A percentile compares a stretch with the other conserved stretches of the same genome.
phyloP scores from a whole-genome alignment of 2,329 filamentous ascomycete species.

The Penicillium sp. region DNA sequence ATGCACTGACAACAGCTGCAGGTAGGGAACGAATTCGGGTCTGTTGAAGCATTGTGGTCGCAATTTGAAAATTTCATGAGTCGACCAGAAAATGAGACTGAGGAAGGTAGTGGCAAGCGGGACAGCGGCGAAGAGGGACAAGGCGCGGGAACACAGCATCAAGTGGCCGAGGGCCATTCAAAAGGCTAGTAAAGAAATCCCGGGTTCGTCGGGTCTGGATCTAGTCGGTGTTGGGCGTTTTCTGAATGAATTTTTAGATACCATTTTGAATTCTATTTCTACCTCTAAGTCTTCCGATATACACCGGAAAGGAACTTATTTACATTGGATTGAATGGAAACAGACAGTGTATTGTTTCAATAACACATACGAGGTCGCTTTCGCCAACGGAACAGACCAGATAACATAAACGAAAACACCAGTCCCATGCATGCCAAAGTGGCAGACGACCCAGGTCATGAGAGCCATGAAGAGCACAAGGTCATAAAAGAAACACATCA shows the following conservation, averaged over 20 bases:
- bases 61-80: slow-evolving; percentile 97
- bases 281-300: neutral
- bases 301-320: neutral
- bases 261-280: slow-evolving; percentile 5
- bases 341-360: slow-evolving; percentile 17
- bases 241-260: slow-evolving; percentile 9
- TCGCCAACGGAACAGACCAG: slow-evolving; percentile 28
- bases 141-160: slow-evolving; percentile 13
- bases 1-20: slow-evolving; percentile 32
- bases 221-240: neutral
- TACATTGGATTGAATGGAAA: slow-evolving; percentile 13
- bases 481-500: slow-evolving; percentile 11
- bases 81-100: slow-evolving; percentile 50
- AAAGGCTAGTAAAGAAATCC: slow-evolving; percentile 6
- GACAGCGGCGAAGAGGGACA: slow-evolving; percentile 24
- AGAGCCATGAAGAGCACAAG: slow-evolving; percentile 26
- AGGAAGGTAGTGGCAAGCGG: slow-evolving; percentile 26
- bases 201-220: neutral
- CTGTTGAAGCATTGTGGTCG: slow-evolving; percentile 93
- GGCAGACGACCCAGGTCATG: slow-evolving; percentile 29
- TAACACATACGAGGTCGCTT: slow-evolving; percentile 20
- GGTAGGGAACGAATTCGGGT: slow-evolving; percentile 96
- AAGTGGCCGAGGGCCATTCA: slow-evolving; percentile 12
- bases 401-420: slow-evolving; percentile 31
- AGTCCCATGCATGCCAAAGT: slow-evolving; percentile 36